Evolutionary conservation across 106 monocot species (phyloP).

Genomic region (Iris macrosiphon): DNA sequence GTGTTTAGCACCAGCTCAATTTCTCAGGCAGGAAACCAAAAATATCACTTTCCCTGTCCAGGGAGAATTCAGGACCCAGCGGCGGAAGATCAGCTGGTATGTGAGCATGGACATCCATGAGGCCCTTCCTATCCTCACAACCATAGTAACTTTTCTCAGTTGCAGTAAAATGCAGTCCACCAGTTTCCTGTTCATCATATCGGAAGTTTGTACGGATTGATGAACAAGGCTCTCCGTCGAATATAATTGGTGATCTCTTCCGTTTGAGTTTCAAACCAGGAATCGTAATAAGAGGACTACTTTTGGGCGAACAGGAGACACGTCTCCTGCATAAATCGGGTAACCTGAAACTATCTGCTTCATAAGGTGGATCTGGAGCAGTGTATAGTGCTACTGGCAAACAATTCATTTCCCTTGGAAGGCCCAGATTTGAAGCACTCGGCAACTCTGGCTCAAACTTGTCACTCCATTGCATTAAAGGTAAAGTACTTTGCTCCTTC

Average conservation of each 20-base stretch:
- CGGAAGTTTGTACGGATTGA: too few species aligned
- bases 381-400: neutral
- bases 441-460: neutral
- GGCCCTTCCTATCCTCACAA: neutral
- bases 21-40: too few species aligned
- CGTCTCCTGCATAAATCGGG: neutral
- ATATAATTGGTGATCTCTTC: neutral
- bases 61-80: too few species aligned
- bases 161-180: neutral
- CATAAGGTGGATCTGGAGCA: neutral
- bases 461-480: slow-evolving; percentile 4
- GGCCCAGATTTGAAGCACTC: neutral
- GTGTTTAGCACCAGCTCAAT: too few species aligned
- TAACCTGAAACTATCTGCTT: neutral
- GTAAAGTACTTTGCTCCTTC: neutral
- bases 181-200: neutral
- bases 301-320: neutral
- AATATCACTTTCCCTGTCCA: too few species aligned
- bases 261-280: neutral
- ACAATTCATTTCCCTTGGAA: neutral
- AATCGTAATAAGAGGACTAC: neutral
- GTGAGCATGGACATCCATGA: neutral
- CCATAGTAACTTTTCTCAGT: neutral
- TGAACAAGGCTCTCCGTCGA: neutral
- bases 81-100: neutral